Conservation (phyloP, 208 protist species). For the Borovskyia barvae region DNA sequence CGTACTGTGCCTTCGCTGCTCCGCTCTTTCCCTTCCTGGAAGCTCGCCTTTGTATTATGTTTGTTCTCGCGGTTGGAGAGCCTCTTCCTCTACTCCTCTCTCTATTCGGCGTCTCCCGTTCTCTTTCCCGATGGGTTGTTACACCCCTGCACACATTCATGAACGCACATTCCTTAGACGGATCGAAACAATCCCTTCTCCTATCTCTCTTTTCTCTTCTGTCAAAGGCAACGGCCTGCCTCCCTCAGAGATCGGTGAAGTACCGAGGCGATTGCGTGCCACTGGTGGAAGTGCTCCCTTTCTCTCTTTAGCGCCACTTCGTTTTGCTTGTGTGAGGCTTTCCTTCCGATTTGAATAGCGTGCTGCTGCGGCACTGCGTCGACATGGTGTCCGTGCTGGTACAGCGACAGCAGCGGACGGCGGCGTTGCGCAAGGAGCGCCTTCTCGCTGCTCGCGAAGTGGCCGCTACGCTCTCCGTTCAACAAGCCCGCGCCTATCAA, state of each 20-base stretch:
- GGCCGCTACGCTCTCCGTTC: constrained; percentile 35
- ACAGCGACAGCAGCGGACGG: constrained; percentile 46
- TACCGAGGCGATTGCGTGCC: neutral
- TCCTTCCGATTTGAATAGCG: neutral
- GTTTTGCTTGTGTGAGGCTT: neutral
- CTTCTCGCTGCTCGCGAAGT: constrained; percentile 45
- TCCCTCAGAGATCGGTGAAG: too few species aligned
- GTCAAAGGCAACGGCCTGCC: too few species aligned
- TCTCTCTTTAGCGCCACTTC: neutral
- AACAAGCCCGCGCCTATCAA: constrained; percentile 45
- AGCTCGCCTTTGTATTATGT: too few species aligned
- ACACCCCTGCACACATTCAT: neutral
- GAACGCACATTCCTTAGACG: too few species aligned
- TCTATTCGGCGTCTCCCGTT: neutral
- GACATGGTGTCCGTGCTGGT: constrained; percentile 70
- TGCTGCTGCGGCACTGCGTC: too few species aligned
- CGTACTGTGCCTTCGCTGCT: too few species aligned
- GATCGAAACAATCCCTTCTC: too few species aligned
- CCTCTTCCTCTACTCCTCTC: neutral
- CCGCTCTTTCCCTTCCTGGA: too few species aligned
- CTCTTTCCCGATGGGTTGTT: too few species aligned
- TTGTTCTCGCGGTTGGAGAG: too few species aligned
- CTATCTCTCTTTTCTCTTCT: too few species aligned
- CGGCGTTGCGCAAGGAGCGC: constrained; percentile 44
- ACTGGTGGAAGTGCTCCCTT: neutral